Percentiles rank a stretch among this genome's conserved stretches.
Evolutionary conservation across 495 filamentous ascomycete species (phyloP).

Genomic region (Lepraria neglecta): DNA sequence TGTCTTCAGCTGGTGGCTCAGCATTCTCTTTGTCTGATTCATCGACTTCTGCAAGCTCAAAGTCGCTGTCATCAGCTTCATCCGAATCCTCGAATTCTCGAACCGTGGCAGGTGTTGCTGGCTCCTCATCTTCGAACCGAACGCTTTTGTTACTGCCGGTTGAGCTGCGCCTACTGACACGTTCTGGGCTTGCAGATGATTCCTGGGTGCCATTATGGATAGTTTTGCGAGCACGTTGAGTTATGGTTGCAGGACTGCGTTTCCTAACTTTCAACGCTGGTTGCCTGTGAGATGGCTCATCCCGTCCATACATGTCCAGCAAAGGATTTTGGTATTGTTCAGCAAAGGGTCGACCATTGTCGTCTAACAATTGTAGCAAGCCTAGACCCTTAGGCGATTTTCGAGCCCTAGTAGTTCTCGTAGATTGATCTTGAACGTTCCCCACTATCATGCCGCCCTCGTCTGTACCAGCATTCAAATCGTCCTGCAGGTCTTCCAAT

Average conservation of each 20-base stretch:
- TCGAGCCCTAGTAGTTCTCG: conserved; percentile 11
- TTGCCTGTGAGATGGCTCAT: conserved; percentile 20
- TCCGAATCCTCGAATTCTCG: conserved; percentile 33
- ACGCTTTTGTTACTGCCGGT: conserved; percentile 25
- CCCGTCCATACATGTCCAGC: conserved; percentile 23
- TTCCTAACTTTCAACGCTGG: conserved; percentile 10
- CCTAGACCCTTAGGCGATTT: conserved; percentile 15
- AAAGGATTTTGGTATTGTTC: conserved; percentile 32
- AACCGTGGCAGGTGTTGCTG: conserved; percentile 28
- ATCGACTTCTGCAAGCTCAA: conserved; percentile 21
- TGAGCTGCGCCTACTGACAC: conserved; percentile 17
- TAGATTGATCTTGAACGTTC: conserved; percentile 11
- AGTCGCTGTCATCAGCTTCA: conserved; percentile 32
- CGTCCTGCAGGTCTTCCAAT: conserved; percentile 40
- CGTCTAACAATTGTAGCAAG: conserved; percentile 29
- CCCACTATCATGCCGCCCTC: neutral
- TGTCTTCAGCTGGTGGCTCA: conserved; percentile 17
- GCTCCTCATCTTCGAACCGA: conserved; percentile 28
- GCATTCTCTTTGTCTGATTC: conserved; percentile 30
- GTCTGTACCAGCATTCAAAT: conserved; percentile 24
- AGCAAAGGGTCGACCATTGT: conserved; percentile 31
- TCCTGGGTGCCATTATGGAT: conserved; percentile 6
- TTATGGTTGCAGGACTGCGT: conserved; percentile 5
- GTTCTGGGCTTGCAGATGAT: conserved; percentile 18
- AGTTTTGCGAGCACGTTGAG: neutral